Base-by-base conservation (phyloP, 257 asterid species). In the Jasminum sambac region DNA sequence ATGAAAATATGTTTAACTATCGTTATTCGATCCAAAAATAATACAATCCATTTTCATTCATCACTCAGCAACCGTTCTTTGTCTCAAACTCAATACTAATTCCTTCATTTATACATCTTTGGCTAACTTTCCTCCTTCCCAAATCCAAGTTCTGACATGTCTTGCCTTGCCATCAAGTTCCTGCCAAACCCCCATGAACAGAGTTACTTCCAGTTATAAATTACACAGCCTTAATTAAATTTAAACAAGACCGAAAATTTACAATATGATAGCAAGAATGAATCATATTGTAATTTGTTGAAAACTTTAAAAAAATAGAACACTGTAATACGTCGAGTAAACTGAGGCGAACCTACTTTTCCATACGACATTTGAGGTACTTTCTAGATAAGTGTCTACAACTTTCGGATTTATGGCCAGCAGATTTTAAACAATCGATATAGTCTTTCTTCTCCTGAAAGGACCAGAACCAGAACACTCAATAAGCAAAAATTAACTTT, bases 121-220 rank as follows among this genome's bases (percentile, higher is more conserved):
- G 10, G 41, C 71, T 63, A 50, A 62, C 84, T 77, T 84, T 74
- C 84, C 25, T 66, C 86, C 69, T 71, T 80, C 38, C 84, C 70
- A 66, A 95, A 95, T 72, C 99, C 98, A 60, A 95, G 93, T 74
- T 95, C 98, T 0, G 92, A 78, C 98, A 89, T 85, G 42, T 95
- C 94, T 84, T 95, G 96, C 80, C 82, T 95, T 55, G 99, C 99
- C 99, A 95, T 95, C 89, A 95, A 82, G 77, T 95, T 91, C 90
- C 98, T 95, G 87, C 87, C 81, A 73, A 68, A 17, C 3, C 19
- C 58, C 58, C 17, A 40, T 36, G 6, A 3, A 55, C 3, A 12
- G n/a, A 26, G 62, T 50, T 76, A 44, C 48, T 66, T 46, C 46
- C 2, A 71, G 46, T 8, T 41, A 5, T 1, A 8, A 41, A n/a